Evolutionary conservation across 768 basidiomycete genomes (phyloP).

Genomic region (Rhodotorula toruloides): DNA sequence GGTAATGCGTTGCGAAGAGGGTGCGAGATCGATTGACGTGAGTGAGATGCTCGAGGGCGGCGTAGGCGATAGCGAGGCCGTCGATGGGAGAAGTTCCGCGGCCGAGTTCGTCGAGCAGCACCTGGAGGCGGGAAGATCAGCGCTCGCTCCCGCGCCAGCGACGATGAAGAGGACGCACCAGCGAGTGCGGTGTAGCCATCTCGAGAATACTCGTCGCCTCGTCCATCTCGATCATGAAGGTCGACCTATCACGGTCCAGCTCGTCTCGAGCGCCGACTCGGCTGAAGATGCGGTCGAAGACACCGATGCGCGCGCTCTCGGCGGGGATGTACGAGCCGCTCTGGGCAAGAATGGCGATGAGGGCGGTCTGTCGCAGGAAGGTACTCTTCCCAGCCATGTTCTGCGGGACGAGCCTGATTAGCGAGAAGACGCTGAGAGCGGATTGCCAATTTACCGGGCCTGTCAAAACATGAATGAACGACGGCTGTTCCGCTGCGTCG

Average conservation of each 20-base stretch:
- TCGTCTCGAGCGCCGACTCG: constrained; percentile 93
- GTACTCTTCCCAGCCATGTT: constrained; percentile 69
- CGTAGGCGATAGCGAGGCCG: constrained; percentile 88
- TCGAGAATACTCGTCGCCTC: constrained; percentile 87
- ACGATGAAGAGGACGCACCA: constrained; percentile 54
- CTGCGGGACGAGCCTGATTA: not conserved
- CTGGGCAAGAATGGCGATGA: constrained; percentile 85
- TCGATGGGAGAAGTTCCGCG: constrained; percentile 88
- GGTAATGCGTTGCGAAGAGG: constrained; percentile 98
- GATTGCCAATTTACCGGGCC: constrained; percentile 65
- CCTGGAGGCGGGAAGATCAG: constrained; percentile 50
- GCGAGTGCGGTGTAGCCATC: constrained; percentile 71
- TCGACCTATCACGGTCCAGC: constrained; percentile 83
- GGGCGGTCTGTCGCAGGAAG: constrained; percentile 79
- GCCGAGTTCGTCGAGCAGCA: constrained; percentile 99
- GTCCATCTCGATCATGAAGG: constrained; percentile 98
- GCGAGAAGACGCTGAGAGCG: not conserved
- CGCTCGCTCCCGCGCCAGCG: not conserved
- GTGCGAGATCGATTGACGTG: constrained; percentile 67
- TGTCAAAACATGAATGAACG: constrained; percentile 75
- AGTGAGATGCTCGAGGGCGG: constrained; percentile 74
- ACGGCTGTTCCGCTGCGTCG: constrained; percentile 32
- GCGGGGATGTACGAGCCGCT: constrained; percentile 92
- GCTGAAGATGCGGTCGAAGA: constrained; percentile 89
- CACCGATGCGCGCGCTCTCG: constrained; percentile 67